Evolutionary conservation across 2,329 filamentous ascomycete species (phyloP), one percentile per base, ranked within the genome.

Genomic region (Paramyrothecium roridum): DNA sequence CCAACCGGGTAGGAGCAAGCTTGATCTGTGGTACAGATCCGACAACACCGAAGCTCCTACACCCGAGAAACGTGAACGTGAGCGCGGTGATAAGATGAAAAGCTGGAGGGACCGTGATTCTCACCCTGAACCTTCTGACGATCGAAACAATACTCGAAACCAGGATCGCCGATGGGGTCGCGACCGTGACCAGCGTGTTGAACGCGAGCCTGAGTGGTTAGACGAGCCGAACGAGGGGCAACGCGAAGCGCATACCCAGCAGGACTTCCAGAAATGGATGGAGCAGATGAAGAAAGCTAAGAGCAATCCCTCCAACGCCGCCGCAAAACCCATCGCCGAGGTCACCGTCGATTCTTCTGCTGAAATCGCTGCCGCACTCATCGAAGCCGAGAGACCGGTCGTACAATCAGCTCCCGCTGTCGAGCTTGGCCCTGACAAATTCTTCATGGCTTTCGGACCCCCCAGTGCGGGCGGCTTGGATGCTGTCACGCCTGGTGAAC

Each of bases 241-340:
- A 64, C 76, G 82, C 37, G 84, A 88, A 64, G 83, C 81, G 6
- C 89, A 91, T 64, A 96, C 92, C 1, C 88, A 91, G 65, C 92
- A 96, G 67, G 93, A 97, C 62, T 96, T 97, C 71, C 88, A 96
- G 74, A 90, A 90, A 62, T 97, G 93, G 86, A 96, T 96, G 80
- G 91, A 96, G 64, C 83, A 82, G 60, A 96, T 96, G 91, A 93
- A 90, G 71, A 86, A 86, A 43, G 81, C 84, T 58, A 84, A 80
- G 64, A 74, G 65, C 48, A 65, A 63, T 8, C 52, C 69, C 50
- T 58, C 67, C 4, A 60, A 64, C 34, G 55, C 60, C 48, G 55
- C 70, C 57, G 57, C 61, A 62, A 73, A 74, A 54, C 64, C 72
- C 6, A 56, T 63, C 16, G 57, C 26, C 16, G 48, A 50, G 23